Base-by-base conservation (phyloP, 2,329 filamentous ascomycete species). In the Cladophialophora bantiana region DNA sequence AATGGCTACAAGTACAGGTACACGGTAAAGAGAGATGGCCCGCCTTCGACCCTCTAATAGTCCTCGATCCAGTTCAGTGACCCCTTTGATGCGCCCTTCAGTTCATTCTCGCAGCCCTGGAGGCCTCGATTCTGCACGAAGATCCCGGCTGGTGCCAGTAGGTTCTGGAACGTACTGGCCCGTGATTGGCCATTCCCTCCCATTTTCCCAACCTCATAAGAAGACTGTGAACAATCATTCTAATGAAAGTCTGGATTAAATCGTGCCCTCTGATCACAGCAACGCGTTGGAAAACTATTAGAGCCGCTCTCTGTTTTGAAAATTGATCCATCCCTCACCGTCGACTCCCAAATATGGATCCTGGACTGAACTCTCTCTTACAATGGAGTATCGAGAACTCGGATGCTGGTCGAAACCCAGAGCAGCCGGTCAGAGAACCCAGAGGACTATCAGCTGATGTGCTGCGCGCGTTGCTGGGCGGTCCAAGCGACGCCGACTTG, bases 401-500 rank as follows among this genome's bases (percentile, higher is more conserved):
- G 52, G 66, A 76, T 68, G 32, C 70, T 48, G 68, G 66, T 7
- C 38, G 60, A 52, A 64, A 54, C 38, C 50, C 67, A n/a, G 68
- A 68, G 53, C 45, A 67, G 40, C 60, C 70, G n/a, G 58, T 57
- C 18, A 42, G 76, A 73, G 70, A 74, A 72, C 72, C 74, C 75
- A 79, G 78, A 54, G 78, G 79, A 26, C 83, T 95, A 71, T 89
- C 89, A 74, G 85, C 90, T 15, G 88, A 93, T 65, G 84, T 90
- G 65, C 84, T 97, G 67, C 86, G 87, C 52, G 84, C 90, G 13
- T 84, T 97, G 63, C 85, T 96, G 75, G 93, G 93, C 79, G 93
- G 91, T 0, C 92, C 92, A 50, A 93, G 90, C 2, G 94, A 99
- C 70, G 93, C 95, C 26, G 93, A 98, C 68, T 86, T 96, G 61